A percentile compares a stretch with the other conserved stretches of the same genome.
Conservation (phyloP, 352 stramenopile species). For the Phytopythium cucurbitacearum region DNA sequence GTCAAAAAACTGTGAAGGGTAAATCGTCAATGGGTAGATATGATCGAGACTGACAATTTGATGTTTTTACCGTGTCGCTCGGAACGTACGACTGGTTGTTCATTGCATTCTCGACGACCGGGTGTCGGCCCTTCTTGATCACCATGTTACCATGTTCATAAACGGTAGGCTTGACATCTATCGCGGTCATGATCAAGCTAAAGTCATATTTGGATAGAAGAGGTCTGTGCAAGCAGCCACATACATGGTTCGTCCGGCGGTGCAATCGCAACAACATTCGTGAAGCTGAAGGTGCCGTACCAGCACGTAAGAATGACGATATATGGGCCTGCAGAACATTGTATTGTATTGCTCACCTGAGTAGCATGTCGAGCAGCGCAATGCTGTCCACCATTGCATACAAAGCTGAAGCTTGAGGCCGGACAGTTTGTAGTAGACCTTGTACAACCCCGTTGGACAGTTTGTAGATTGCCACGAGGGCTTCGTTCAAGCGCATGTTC, state of each 20-base stretch:
- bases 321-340: not conserved
- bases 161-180: constrained; percentile 70
- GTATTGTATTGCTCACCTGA: constrained; percentile 41
- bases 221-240: not conserved
- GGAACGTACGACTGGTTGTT: constrained; percentile 74
- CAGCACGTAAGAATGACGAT: not conserved
- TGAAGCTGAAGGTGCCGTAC: constrained; percentile 48
- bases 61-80: constrained; percentile 67
- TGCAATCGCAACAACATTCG: constrained; percentile 80
- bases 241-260: constrained; percentile 73
- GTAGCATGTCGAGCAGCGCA: constrained; percentile 90
- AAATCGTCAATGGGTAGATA: not conserved
- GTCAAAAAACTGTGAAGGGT: constrained; percentile 51
- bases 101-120: constrained; percentile 64
- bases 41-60: not conserved
- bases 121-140: constrained; percentile 81
- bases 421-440: constrained; percentile 75
- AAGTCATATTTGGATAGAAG: not conserved
- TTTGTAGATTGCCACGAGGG: constrained; percentile 82
- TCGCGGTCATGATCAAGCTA: not conserved
- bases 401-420: constrained; percentile 59
- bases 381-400: constrained; percentile 88
- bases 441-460: constrained; percentile 87
- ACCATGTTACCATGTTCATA: constrained; percentile 65
- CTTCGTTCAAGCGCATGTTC: constrained; percentile 78